phyloP scores from a whole-genome alignment of 139 green algal genomes.

The Chlorella sorokiniana region DNA sequence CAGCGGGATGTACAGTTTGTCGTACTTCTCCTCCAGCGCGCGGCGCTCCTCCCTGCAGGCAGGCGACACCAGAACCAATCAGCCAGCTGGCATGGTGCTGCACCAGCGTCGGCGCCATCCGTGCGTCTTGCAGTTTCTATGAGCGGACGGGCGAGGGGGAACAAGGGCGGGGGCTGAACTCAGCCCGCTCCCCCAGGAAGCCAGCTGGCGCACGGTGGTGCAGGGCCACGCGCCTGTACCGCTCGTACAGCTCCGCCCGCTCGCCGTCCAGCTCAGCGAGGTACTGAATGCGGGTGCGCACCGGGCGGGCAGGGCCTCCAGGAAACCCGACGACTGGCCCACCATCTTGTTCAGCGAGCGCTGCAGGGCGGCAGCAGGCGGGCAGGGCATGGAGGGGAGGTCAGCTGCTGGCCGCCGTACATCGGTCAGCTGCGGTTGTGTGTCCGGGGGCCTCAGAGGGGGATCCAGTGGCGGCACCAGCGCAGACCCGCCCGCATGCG shows the following conservation, averaged over 20 bases:
- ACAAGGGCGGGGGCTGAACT: too few relatives aligned
- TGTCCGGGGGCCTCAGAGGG: too few relatives aligned
- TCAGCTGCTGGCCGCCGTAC: not conserved
- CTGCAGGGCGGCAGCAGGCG: conserved; percentile 7
- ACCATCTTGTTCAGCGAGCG: conserved; percentile 54
- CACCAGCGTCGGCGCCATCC: too few relatives aligned
- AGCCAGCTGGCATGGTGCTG: not conserved
- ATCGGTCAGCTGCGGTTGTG: too few relatives aligned
- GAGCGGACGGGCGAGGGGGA: too few relatives aligned
- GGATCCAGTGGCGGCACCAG: too few relatives aligned
- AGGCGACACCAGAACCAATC: not conserved
- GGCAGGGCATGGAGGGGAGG: not conserved
- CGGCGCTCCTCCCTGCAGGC: conserved; percentile 51
- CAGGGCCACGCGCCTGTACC: conserved; percentile 38
- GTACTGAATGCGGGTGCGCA: conserved; percentile 48
- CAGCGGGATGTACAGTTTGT: conserved; percentile 74
- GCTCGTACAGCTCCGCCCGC: conserved; percentile 68
- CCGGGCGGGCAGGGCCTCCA: conserved; percentile 53
- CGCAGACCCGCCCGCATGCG: too few relatives aligned
- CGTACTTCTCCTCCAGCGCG: conserved; percentile 73
- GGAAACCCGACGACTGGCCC: conserved; percentile 53
- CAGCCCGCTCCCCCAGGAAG: too few relatives aligned
- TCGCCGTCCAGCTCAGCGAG: conserved; percentile 65
- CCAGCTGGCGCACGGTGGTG: too few relatives aligned
- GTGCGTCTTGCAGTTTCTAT: too few relatives aligned